Evolutionary conservation across 345 rosid species (phyloP), one percentile per base, ranked within the genome.

Genomic region (Geranium rotundifolium): DNA sequence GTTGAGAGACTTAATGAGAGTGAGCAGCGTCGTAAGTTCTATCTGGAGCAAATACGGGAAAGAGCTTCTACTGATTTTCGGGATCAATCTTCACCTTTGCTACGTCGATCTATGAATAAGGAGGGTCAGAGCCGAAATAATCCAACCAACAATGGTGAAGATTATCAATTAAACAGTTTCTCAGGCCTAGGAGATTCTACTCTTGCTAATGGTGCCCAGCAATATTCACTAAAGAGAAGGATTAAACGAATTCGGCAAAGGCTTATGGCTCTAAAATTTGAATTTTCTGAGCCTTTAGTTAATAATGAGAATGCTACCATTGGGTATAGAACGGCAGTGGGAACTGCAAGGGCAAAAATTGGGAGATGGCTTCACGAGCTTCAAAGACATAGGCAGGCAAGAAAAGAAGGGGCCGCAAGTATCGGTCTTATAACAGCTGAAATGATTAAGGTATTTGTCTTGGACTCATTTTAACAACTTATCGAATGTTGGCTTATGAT

Each of bases 321-420:
- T 66, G 87, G 87, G 39, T 86, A 82, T 77, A 79, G 85, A 76
- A 79, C 84, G 19, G 75, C 89, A 15, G 72, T 84, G 59, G 87
- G 83, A 67, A 79, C 84, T 64, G 89, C 87, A 65, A 84, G 93
- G 73, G 87, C 72, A 52, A 86, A 86, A 76, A 65, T 86, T 65
- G 87, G 84, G 55, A 80, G 84, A 83, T 86, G 93, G 93, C 82
- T 86, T 73, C 93, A 86, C 64, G 93, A 86, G 69, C 93, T 86
- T 68, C 85, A 86, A 70, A 84, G 83, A 72, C 84, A 82, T 56
- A 79, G 87, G 52, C 93, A 86, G 73, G 93, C 87, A 67, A 82
- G 93, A 76, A 86, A 86, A 78, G 84, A 84, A 71, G 91, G 91
- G 63, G 84, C 89, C 56, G 77, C 85, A 56, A 82, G 83, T 70